phyloP scores from a whole-genome alignment of 164 flowering plant species.

The Liriodendron chinense region DNA sequence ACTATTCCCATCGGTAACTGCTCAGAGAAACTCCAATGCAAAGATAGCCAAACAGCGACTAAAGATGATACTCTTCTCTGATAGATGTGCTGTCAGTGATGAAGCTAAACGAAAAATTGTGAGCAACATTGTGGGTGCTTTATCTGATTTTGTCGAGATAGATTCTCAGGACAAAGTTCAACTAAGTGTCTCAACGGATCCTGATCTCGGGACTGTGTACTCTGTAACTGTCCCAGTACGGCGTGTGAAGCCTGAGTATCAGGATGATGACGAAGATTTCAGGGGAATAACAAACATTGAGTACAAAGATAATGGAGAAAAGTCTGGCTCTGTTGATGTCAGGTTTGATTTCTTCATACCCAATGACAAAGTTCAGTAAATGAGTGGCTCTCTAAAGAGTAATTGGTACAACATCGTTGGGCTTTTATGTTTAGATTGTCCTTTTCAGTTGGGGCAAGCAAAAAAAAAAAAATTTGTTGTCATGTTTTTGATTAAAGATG shows the following conservation, averaged over 20 bases:
- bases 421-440: neutral
- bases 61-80: slow-evolving; percentile 97
- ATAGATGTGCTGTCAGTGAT: slow-evolving; percentile 92
- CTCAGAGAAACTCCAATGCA: slow-evolving; percentile 71
- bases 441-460: neutral
- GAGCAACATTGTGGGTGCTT: slow-evolving; percentile 65
- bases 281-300: slow-evolving; percentile 67
- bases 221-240: slow-evolving; percentile 94
- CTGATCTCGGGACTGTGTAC: slow-evolving; percentile 85
- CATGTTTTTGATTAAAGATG: too few relatives aligned
- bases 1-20: slow-evolving; percentile 60
- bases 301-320: slow-evolving; percentile 73
- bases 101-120: slow-evolving; percentile 91
- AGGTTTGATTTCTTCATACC: slow-evolving; percentile 85
- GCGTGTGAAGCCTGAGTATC: slow-evolving; percentile 83
- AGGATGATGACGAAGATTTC: slow-evolving; percentile 43
- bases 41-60: slow-evolving; percentile 89
- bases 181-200: slow-evolving; percentile 77
- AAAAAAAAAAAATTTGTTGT: too few relatives aligned
- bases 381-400: neutral
- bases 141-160: slow-evolving; percentile 95
- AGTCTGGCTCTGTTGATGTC: slow-evolving; percentile 84
- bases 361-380: slow-evolving; percentile 29
- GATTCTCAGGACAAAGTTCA: slow-evolving; percentile 95
- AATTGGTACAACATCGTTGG: neutral